phyloP scores from a whole-genome alignment of 345 rosid genomes.

The Aquilaria yunnanensis region DNA sequence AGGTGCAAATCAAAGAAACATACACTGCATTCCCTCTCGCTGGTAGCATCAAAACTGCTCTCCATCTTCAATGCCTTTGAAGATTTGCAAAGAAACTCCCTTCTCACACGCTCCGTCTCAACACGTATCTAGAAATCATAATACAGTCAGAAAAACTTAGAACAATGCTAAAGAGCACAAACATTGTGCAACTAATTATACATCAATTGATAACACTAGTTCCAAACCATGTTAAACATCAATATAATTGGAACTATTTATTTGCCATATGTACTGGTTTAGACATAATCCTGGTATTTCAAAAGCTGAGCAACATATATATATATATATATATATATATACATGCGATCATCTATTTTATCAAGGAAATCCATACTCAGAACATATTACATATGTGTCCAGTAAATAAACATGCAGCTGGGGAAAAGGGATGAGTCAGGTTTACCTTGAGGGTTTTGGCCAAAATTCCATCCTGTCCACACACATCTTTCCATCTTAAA shows the following conservation, averaged over 20 bases:
- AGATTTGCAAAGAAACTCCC: conserved; percentile 57
- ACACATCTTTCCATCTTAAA: conserved; percentile 77
- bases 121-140: conserved; percentile 50
- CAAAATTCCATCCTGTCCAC: conserved; percentile 85
- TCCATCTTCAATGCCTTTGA: conserved; percentile 81
- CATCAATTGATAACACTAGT: no score
- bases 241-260: no score
- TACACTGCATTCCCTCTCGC: conserved; percentile 85
- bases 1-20: conserved; percentile 95
- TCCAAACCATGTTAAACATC: no score
- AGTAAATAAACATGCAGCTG: conserved; percentile 5
- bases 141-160: no score
- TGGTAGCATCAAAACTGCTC: conserved; percentile 73
- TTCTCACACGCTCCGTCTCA: conserved; percentile 58
- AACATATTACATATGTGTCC: not conserved
- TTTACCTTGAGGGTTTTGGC: conserved; percentile 81
- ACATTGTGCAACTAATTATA: no score
- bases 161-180: no score
- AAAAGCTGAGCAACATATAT: no score
- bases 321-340: no score
- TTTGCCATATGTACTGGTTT: no score
- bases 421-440: conserved; percentile 11
- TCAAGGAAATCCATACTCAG: not conserved
- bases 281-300: no score
- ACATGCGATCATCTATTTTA: not conserved